A percentile compares a stretch with the other conserved stretches of the same genome.
Evolutionary conservation across 2,329 filamentous ascomycete genomes (phyloP).

Genomic region (Cladophialophora exuberans): DNA sequence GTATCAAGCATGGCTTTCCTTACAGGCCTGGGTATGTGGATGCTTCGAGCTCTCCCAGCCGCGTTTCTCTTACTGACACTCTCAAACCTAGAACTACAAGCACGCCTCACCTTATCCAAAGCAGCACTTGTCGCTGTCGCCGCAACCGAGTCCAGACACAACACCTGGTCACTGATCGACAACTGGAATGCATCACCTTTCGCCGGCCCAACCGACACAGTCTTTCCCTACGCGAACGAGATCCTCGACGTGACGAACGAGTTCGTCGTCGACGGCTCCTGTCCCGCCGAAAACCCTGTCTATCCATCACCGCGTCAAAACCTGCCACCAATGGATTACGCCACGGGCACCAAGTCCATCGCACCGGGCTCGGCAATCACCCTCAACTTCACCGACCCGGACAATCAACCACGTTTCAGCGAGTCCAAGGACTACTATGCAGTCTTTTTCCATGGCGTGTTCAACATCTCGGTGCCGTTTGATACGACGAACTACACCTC

Average conservation of each 20-base stretch:
- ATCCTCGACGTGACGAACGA: slow-evolving; percentile 44
- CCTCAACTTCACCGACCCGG: slow-evolving; percentile 35
- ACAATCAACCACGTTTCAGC: slow-evolving; percentile 33
- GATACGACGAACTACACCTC: slow-evolving; percentile 40
- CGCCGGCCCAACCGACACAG: slow-evolving; percentile 46
- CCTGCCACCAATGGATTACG: slow-evolving; percentile 39
- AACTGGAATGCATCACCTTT: slow-evolving; percentile 47
- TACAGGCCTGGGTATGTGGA: slow-evolving; percentile 30
- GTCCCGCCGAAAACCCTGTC: slow-evolving; percentile 42
- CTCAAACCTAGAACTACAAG: slow-evolving; percentile 18
- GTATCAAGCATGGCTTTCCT: slow-evolving; percentile 38
- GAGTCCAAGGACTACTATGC: slow-evolving; percentile 41
- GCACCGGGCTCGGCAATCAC: slow-evolving; percentile 39
- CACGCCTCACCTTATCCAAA: slow-evolving; percentile 39
- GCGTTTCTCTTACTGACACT: slow-evolving; percentile 40
- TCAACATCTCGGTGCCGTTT: slow-evolving; percentile 43
- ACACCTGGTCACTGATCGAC: slow-evolving; percentile 48
- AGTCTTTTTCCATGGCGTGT: slow-evolving; percentile 46
- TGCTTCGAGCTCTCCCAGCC: too few species aligned
- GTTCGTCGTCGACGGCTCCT: slow-evolving; percentile 39
- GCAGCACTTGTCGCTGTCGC: slow-evolving; percentile 45
- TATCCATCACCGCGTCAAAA: slow-evolving; percentile 44
- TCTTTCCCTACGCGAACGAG: slow-evolving; percentile 47
- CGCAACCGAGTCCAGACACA: slow-evolving; percentile 45
- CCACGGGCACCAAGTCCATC: slow-evolving; percentile 35